Evolutionary conservation across 768 basidiomycete genomes (phyloP).

Genomic region (Hygrophorus russula): DNA sequence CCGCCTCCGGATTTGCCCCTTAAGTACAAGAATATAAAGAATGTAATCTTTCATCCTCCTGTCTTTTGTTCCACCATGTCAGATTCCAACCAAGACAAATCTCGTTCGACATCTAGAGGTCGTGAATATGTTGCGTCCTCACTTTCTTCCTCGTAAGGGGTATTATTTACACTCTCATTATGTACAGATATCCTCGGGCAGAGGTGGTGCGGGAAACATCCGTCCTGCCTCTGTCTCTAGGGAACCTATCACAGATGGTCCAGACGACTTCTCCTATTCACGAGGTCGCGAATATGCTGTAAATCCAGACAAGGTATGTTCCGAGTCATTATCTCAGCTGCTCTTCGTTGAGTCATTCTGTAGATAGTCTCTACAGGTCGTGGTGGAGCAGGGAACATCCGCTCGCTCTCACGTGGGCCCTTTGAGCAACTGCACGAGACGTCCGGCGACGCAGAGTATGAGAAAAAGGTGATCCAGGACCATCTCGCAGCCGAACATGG

Average conservation of each 20-base stretch:
- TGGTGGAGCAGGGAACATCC: conserved; percentile 80
- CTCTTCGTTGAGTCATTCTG: conserved; percentile 2
- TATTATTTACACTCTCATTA: background rate
- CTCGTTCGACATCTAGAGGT: background rate
- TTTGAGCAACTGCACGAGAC: conserved; percentile 15
- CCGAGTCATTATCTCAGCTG: background rate
- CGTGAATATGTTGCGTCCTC: background rate
- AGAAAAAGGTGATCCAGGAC: conserved; percentile 28
- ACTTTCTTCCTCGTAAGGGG: background rate
- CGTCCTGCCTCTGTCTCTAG: conserved; percentile 34
- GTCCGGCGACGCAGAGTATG: conserved; percentile 16
- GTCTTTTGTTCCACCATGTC: conserved; percentile 1
- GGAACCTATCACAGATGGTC: conserved; percentile 31
- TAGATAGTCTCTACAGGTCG: conserved; percentile 53
- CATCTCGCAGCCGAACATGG: conserved; percentile 20
- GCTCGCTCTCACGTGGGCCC: conserved; percentile 58
- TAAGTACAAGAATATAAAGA: background rate
- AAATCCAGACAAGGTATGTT: conserved; percentile 14
- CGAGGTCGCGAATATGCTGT: conserved; percentile 49
- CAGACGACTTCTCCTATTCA: conserved; percentile 44
- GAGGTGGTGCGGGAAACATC: conserved; percentile 65
- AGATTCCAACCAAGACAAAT: background rate
- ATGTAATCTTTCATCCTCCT: background rate
- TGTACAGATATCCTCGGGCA: conserved; percentile 43
- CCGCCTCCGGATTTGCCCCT: background rate